Percentiles rank a stretch among this genome's conserved stretches.
Conservation (phyloP, 768 basidiomycete genomes). For the Cyclocybe aegerita region DNA sequence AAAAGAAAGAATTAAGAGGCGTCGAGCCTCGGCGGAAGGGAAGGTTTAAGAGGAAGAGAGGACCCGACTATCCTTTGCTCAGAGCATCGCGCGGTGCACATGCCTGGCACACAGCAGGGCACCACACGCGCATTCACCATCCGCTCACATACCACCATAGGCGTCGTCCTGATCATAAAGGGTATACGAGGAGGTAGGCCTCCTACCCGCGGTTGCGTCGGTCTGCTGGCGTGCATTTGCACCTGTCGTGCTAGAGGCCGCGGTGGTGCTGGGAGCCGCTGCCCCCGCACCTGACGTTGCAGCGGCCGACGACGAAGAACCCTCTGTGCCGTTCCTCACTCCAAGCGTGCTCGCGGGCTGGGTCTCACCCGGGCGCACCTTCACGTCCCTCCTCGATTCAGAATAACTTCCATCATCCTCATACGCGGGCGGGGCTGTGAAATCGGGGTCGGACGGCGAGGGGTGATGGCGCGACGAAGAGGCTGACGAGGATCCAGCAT, state of each 20-base stretch:
- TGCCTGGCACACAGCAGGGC: too few relatives aligned
- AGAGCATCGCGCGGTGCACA: too few relatives aligned
- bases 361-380: conserved; percentile 10
- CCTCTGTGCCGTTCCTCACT: background rate
- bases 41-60: too few relatives aligned
- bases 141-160: conserved; percentile 23
- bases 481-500: background rate
- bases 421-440: conserved; percentile 24
- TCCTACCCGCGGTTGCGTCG: background rate
- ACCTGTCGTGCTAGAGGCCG: background rate
- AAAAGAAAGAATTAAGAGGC: too few relatives aligned
- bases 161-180: conserved; percentile 21
- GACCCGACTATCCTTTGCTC: too few relatives aligned
- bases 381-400: conserved; percentile 20
- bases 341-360: background rate
- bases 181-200: conserved; percentile 11
- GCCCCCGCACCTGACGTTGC: background rate
- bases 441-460: background rate
- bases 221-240: background rate
- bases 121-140: too few relatives aligned
- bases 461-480: background rate
- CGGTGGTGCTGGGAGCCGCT: background rate
- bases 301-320: background rate
- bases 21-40: too few relatives aligned
- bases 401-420: conserved; percentile 16